Base-by-base conservation (phyloP, 2,329 filamentous ascomycete genomes). In the Huntiella savannae region DNA sequence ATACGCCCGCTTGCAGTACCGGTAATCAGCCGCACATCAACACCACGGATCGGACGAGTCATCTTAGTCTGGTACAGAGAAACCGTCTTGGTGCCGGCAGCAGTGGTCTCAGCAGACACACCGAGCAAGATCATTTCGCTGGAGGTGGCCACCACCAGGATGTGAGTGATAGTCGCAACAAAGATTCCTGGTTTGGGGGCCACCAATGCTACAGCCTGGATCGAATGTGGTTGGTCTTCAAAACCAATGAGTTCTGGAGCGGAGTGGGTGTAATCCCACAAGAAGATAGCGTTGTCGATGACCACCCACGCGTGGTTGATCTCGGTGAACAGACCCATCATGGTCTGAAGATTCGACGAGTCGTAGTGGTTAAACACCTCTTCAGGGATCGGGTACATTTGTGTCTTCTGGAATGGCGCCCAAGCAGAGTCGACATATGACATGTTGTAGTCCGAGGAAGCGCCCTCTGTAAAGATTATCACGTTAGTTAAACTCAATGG, bases 211-310 rank as follows among this genome's bases (percentile, higher is more conserved):
- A 98, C 82, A n/a, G 83, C 77, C 37, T 85, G 86, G 55, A 98
- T 96, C 53, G 77, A 84, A 59, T 92, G 78, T 5, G 77, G 70
- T 60, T 88, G 82, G 54, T 94, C 86, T 59, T 96, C 88, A 56
- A 83, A 95, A 13, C 88, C 88, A 53, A 94, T 81, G 37, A 95
- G 69, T 58, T 94, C 83, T 4, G 88, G 85, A 54, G 88, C 84
- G n/a, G 83, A 77, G 58, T 85, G 75, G 5, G 86, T 94, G 60
- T 95, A 98, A 62, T 98, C 88, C 92, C 92, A 98, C 12, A 98
- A 70, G 59, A 95, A 98, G 39, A 98, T 69, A 51, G 84, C 83
- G 63, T 93, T 95, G 64, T 98, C 91, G 58, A 98, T 91, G 17
- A 83, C 77, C 47, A 94, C 82, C 82, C 87, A 98, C 28, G 88